A percentile compares a stretch with the other conserved stretches of the same genome.
Conservation (phyloP, 2,329 filamentous ascomycete species). For the Curvularia sp. region DNA sequence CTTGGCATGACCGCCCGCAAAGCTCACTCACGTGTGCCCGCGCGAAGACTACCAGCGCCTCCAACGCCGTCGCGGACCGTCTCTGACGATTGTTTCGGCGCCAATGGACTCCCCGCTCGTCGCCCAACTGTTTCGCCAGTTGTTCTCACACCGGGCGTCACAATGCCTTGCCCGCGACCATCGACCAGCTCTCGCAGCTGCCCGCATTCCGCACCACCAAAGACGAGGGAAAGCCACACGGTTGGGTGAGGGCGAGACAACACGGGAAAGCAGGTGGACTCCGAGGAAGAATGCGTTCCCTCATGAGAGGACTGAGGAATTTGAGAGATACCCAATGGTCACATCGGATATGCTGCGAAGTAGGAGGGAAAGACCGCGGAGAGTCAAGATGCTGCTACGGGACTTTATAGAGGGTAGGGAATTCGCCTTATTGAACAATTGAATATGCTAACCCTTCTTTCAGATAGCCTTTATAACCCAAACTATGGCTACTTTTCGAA, state of each 20-base stretch:
- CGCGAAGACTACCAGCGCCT: conserved; percentile 26
- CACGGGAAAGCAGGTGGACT: conserved; percentile 79
- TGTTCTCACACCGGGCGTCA: conserved; percentile 76
- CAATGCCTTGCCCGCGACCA: conserved; percentile 58
- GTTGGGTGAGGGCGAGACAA: conserved; percentile 45
- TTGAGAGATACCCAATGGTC: conserved; percentile 80
- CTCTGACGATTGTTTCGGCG: conserved; percentile 22
- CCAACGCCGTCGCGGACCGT: conserved; percentile 22
- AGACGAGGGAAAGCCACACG: conserved; percentile 43
- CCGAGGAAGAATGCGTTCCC: conserved; percentile 79
- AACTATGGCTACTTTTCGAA: conserved; percentile 96
- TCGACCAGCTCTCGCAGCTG: conserved; percentile 49
- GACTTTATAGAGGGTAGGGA: conserved; percentile 91
- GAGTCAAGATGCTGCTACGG: conserved; percentile 95
- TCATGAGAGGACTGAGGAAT: conserved; percentile 79
- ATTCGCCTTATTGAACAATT: background rate
- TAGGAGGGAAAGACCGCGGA: conserved; percentile 76
- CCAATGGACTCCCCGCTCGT: conserved; percentile 83
- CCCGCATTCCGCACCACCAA: conserved; percentile 38
- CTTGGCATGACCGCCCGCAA: conserved; percentile 41
- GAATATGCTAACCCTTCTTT: background rate
- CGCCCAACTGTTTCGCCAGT: conserved; percentile 79
- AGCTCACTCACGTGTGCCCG: conserved; percentile 34
- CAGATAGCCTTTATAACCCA: conserved; percentile 89
- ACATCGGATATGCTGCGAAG: conserved; percentile 79